A percentile compares a stretch with the other conserved stretches of the same genome.
These are phyloP conservation scores for Candida sanyaensis DNA, from an alignment of 1,139 yeast species.

Conservation along the genomic window DNA sequence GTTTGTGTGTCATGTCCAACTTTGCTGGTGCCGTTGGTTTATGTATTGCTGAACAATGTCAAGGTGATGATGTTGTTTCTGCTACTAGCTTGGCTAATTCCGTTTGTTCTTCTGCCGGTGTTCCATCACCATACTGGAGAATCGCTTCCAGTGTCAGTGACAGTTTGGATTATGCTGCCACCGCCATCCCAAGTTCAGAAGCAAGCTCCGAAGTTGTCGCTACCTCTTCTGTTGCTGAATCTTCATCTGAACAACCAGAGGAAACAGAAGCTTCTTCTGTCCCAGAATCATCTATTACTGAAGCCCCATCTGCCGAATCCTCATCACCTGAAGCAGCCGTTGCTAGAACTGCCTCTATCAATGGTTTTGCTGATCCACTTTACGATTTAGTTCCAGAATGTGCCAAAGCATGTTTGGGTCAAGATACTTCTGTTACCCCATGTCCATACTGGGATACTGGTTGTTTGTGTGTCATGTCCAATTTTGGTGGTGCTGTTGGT, in stretches of 20 bases:
- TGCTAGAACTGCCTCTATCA: conserved; percentile 34
- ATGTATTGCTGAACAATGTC: conserved; percentile 30
- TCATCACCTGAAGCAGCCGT: conserved; percentile 16
- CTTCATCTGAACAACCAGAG: neutral
- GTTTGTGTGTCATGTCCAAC: conserved; percentile 36
- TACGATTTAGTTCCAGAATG: conserved; percentile 23
- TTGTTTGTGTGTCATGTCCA: conserved; percentile 37
- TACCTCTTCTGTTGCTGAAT: conserved; percentile 1
- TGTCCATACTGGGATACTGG: conserved; percentile 43
- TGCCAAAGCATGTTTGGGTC: conserved; percentile 21
- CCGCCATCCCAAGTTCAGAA: conserved; percentile 3
- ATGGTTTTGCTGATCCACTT: conserved; percentile 40
- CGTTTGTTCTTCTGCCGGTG: conserved; percentile 45
- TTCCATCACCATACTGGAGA: conserved; percentile 41
- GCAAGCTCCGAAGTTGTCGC: conserved; percentile 11
- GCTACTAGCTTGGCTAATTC: conserved; percentile 43
- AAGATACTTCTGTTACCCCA: conserved; percentile 26
- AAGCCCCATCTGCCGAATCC: too few species aligned
- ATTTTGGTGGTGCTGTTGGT: conserved; percentile 29
- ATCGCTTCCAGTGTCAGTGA: conserved; percentile 34
- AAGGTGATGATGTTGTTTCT: conserved; percentile 35
- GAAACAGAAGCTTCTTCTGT: neutral
- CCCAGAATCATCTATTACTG: conserved; percentile 4
- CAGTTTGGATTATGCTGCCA: conserved; percentile 34
- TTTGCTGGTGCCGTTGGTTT: conserved; percentile 29